Evolutionary conservation across 2,329 filamentous ascomycete species (phyloP).

Genomic region (Aspergillus phoenicis): DNA sequence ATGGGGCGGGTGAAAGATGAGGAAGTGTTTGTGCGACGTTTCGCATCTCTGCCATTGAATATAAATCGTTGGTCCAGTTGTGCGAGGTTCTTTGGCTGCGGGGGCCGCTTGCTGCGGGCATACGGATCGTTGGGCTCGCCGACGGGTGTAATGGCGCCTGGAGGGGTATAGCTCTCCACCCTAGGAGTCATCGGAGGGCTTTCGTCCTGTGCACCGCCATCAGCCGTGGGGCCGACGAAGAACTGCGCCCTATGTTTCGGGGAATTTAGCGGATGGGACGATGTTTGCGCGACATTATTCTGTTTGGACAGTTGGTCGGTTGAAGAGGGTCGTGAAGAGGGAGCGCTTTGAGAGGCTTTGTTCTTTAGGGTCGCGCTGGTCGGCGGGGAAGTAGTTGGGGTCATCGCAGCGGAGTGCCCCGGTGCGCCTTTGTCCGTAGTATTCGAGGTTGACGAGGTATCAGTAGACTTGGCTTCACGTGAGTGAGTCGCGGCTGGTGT

Average conservation of each 20-base stretch:
- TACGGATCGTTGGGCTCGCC: constrained; percentile 85
- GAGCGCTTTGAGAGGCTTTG: constrained; percentile 36
- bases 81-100: constrained; percentile 66
- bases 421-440: constrained; percentile 37
- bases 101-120: constrained; percentile 75
- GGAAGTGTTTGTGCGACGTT: constrained; percentile 59
- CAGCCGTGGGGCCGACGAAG: constrained; percentile 58
- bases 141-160: constrained; percentile 74
- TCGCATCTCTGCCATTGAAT: constrained; percentile 74
- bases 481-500: constrained; percentile 78
- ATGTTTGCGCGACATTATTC: constrained; percentile 47
- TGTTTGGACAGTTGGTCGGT: constrained; percentile 46
- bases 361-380: constrained; percentile 36
- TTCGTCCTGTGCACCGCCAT: constrained; percentile 59
- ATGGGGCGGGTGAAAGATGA: constrained; percentile 49
- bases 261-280: constrained; percentile 47
- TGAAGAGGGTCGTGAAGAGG: constrained; percentile 45
- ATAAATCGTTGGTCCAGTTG: constrained; percentile 80
- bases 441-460: constrained; percentile 35
- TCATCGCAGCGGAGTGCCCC: constrained; percentile 46
- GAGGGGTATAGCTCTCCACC: constrained; percentile 56
- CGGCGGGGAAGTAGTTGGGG: constrained; percentile 58
- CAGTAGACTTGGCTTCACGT: constrained; percentile 51
- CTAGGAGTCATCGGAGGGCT: constrained; percentile 64
- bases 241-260: constrained; percentile 57